Evolutionary conservation across 441 rosid genomes (phyloP).

Genomic region (Pelargonium hybrid): DNA sequence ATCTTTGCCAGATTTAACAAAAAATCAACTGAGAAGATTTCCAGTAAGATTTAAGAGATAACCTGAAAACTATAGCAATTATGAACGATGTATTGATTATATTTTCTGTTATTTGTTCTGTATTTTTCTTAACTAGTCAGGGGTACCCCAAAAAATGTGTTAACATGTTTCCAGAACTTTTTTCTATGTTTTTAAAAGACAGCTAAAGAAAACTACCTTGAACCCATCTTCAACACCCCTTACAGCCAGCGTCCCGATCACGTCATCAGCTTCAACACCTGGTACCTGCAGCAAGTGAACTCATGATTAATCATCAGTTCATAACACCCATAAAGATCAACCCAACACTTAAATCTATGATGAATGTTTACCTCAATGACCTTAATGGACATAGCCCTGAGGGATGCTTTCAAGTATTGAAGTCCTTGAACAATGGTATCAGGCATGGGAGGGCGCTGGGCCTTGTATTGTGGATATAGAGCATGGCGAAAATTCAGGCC

Average conservation of each 20-base stretch:
- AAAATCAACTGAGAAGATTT: neutral
- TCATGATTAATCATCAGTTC: constrained; percentile 21
- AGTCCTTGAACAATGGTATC: constrained; percentile 93
- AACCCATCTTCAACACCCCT: constrained; percentile 73
- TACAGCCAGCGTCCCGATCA: constrained; percentile 81
- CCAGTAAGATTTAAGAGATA: neutral
- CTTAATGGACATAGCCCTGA: constrained; percentile 86
- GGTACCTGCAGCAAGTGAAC: constrained; percentile 51
- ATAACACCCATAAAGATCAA: constrained; percentile 11
- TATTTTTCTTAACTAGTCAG: neutral
- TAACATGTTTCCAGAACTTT: neutral
- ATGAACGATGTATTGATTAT: neutral
- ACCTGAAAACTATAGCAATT: neutral
- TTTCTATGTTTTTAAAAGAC: neutral
- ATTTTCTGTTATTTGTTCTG: neutral
- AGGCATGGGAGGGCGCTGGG: constrained; percentile 92
- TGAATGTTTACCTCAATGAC: constrained; percentile 70
- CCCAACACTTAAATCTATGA: constrained; percentile 5
- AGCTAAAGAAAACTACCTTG: constrained; percentile 39
- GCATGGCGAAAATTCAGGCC: constrained; percentile 87
- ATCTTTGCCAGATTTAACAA: neutral
- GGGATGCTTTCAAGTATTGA: constrained; percentile 88
- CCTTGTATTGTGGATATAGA: constrained; percentile 78
- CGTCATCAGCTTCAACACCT: constrained; percentile 99
- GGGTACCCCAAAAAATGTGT: neutral